Evolutionary conservation across 495 filamentous ascomycete genomes (phyloP).

Genomic region (Xylaria venustula): DNA sequence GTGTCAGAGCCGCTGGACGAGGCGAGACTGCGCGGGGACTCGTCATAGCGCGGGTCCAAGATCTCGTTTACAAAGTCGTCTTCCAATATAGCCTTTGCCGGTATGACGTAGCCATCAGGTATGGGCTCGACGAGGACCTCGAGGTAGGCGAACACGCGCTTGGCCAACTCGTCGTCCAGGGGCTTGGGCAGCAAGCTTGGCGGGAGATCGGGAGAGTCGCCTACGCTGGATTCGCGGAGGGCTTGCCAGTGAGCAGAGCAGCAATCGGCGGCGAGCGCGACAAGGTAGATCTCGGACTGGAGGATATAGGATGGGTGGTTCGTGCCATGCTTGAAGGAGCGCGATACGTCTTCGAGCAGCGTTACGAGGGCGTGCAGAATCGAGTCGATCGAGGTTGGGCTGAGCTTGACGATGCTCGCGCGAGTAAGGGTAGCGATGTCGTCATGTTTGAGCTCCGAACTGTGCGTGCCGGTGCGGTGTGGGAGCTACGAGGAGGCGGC

Average conservation of each 20-base stretch:
- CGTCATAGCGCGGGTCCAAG: constrained; percentile 29
- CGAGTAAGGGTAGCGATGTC: constrained; percentile 60
- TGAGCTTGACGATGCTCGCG: constrained; percentile 59
- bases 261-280: constrained; percentile 63
- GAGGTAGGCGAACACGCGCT: constrained; percentile 41
- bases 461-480: constrained; percentile 59
- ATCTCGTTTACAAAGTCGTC: constrained; percentile 35
- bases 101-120: constrained; percentile 46
- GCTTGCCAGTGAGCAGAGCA: constrained; percentile 57
- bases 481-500: constrained; percentile 53
- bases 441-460: constrained; percentile 58
- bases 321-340: constrained; percentile 43
- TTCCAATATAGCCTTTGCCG: constrained; percentile 46
- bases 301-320: constrained; percentile 53
- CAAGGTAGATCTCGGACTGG: constrained; percentile 58
- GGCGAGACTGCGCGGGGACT: constrained; percentile 29
- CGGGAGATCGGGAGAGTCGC: constrained; percentile 20
- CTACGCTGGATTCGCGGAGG: constrained; percentile 29
- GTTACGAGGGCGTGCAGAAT: constrained; percentile 57
- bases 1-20: constrained; percentile 40
- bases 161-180: constrained; percentile 37
- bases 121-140: constrained; percentile 46
- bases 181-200: constrained; percentile 26
- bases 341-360: constrained; percentile 50
- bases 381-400: constrained; percentile 49